These are phyloP conservation scores for Lepidium aucheri DNA, from an alignment of 345 rosid species.

Conservation along the genomic window DNA sequence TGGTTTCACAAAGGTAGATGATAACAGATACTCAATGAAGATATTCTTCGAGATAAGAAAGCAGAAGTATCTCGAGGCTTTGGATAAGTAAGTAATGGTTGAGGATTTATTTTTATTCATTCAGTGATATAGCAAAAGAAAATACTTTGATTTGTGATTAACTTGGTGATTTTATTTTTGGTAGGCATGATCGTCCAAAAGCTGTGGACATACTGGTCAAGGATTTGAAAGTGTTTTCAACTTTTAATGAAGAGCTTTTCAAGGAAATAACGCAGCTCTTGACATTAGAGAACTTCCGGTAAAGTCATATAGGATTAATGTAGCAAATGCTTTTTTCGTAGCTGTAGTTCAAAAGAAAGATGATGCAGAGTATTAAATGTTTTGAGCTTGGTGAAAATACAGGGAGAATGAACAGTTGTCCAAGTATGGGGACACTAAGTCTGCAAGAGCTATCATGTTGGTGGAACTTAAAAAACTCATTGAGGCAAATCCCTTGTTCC, in stretches of 20 bases:
- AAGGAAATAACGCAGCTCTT: constrained; percentile 91
- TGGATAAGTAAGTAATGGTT: constrained; percentile 62
- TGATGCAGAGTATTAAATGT: constrained; percentile 10
- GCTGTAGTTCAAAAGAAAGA: background rate
- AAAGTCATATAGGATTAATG: background rate
- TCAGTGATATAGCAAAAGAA: background rate
- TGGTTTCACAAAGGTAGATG: constrained; percentile 95
- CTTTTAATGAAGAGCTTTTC: constrained; percentile 94
- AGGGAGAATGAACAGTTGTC: constrained; percentile 98
- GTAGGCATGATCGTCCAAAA: constrained; percentile 91
- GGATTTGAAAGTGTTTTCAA: constrained; percentile 95
- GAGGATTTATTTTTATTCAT: background rate
- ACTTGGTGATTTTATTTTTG: background rate
- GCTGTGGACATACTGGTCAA: constrained; percentile 93
- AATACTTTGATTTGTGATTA: constrained; percentile 8
- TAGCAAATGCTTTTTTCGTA: background rate
- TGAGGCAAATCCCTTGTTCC: constrained; percentile 95
- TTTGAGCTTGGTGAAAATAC: background rate
- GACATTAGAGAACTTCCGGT: constrained; percentile 94
- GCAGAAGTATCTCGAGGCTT: constrained; percentile 97
- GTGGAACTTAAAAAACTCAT: constrained; percentile 96
- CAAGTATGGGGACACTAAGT: constrained; percentile 95
- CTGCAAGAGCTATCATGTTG: constrained; percentile 95
- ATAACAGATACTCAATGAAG: constrained; percentile 94
- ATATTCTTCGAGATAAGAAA: constrained; percentile 97